phyloP scores from a whole-genome alignment of 306 rosid genomes.

The Boehmeria nivea region DNA sequence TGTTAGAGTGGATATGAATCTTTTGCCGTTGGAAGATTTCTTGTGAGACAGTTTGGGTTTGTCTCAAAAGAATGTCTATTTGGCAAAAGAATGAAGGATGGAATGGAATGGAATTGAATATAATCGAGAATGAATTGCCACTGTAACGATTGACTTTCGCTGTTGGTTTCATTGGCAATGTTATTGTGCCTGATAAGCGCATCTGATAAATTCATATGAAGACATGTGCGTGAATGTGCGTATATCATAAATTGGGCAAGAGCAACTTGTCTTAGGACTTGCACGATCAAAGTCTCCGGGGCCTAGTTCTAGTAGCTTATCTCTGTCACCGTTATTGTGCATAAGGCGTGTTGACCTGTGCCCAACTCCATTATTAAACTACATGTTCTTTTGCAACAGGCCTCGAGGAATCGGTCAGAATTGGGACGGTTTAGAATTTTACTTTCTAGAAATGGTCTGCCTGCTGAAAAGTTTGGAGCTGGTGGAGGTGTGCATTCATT shows the following conservation, averaged over 20 bases:
- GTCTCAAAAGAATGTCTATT: no score
- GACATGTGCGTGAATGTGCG: neutral
- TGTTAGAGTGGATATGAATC: neutral
- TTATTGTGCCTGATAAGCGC: neutral
- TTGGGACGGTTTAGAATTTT: constrained; percentile 30
- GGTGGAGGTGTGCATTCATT: constrained; percentile 36
- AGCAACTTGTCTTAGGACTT: neutral
- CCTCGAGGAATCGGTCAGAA: constrained; percentile 42
- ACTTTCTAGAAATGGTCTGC: constrained; percentile 36
- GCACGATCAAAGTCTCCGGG: neutral
- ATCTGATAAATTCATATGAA: neutral
- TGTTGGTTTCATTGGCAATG: no score
- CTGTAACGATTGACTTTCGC: no score
- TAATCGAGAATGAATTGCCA: neutral
- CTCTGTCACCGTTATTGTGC: neutral
- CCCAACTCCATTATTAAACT: constrained; percentile 6
- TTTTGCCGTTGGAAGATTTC: no score
- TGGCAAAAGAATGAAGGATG: no score
- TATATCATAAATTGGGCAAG: neutral
- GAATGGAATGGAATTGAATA: no score
- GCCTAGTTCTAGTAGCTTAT: neutral
- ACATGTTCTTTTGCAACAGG: constrained; percentile 39
- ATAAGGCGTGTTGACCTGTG: neutral
- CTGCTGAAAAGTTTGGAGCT: constrained; percentile 34
- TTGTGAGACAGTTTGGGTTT: no score